These are phyloP conservation scores for Shiraia bambusicola DNA, from an alignment of 2,329 filamentous ascomycete species.

Conservation along the genomic window DNA sequence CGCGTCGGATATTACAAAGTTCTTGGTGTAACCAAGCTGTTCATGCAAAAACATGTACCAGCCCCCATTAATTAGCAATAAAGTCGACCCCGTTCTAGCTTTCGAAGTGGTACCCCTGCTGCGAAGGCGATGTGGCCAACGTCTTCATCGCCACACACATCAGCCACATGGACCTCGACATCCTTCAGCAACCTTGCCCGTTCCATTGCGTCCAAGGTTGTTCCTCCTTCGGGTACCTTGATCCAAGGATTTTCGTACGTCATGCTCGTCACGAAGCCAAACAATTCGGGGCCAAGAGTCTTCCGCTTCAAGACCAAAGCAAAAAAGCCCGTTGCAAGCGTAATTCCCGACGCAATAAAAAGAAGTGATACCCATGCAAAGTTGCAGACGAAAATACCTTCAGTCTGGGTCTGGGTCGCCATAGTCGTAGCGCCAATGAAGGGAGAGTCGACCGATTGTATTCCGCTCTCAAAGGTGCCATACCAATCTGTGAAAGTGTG, in stretches of 20 bases:
- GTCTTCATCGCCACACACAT: constrained; percentile 29
- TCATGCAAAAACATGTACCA: background rate
- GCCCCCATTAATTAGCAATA: constrained; percentile 18
- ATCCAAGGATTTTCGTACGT: constrained; percentile 41
- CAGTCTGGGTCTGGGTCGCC: constrained; percentile 6
- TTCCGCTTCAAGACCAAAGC: constrained; percentile 28
- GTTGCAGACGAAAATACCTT: constrained; percentile 32
- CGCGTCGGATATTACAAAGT: no score
- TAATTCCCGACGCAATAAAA: constrained; percentile 15
- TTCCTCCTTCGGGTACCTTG: constrained; percentile 31
- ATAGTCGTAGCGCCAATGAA: constrained; percentile 35
- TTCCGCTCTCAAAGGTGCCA: constrained; percentile 4
- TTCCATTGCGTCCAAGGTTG: constrained; percentile 37
- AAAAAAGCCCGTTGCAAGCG: constrained; percentile 20
- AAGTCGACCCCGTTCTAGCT: constrained; percentile 30
- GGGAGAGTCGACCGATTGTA: constrained; percentile 3
- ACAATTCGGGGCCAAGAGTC: constrained; percentile 38
- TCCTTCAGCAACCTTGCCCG: constrained; percentile 37
- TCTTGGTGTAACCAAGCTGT: constrained; percentile 2
- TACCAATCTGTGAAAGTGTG: constrained; percentile 22
- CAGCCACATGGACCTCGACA: constrained; percentile 32
- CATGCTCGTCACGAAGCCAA: constrained; percentile 42
- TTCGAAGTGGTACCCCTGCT: constrained; percentile 28
- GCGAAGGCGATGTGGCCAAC: constrained; percentile 44
- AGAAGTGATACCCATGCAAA: constrained; percentile 33